Evolutionary conservation across 768 basidiomycete genomes (phyloP).

Genomic region (Lactifluus subvellereus): DNA sequence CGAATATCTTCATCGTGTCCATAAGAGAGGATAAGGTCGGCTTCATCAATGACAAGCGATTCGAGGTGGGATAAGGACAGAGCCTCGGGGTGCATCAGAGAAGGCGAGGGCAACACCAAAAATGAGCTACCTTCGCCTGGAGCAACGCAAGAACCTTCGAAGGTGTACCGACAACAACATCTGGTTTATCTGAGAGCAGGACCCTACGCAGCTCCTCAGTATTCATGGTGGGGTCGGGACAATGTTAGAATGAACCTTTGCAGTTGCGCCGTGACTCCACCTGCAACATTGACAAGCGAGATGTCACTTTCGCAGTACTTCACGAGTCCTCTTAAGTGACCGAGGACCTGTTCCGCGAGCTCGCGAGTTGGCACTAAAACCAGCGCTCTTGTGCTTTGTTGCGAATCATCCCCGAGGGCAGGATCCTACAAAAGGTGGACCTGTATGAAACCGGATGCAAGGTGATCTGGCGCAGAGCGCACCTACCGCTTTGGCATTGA

Average conservation of each 20-base stretch:
- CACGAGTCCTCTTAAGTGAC: conserved; percentile 57
- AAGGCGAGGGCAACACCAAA: neutral
- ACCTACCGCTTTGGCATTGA: conserved; percentile 56
- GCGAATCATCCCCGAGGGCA: conserved; percentile 2
- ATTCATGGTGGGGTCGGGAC: neutral
- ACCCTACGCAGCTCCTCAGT: conserved; percentile 32
- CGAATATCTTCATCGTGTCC: conserved; percentile 90
- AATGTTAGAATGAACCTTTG: conserved; percentile 50
- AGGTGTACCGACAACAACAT: conserved; percentile 76
- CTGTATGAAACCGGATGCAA: neutral
- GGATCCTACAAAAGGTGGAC: neutral
- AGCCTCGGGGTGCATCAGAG: conserved; percentile 38
- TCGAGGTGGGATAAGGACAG: conserved; percentile 64
- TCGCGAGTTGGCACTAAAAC: conserved; percentile 90
- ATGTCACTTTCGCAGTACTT: conserved; percentile 78
- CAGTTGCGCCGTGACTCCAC: conserved; percentile 62
- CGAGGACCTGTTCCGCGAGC: conserved; percentile 82
- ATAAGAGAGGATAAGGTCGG: conserved; percentile 94
- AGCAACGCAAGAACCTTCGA: conserved; percentile 61
- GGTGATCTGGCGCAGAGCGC: conserved; percentile 2
- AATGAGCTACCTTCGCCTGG: conserved; percentile 52
- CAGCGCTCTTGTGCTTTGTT: conserved; percentile 63
- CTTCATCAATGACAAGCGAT: conserved; percentile 93
- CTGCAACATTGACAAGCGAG: conserved; percentile 65
- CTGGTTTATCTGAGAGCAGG: conserved; percentile 63